Conservation (phyloP, 75 land plant species). For the Cunninghamia lanceolata region DNA sequence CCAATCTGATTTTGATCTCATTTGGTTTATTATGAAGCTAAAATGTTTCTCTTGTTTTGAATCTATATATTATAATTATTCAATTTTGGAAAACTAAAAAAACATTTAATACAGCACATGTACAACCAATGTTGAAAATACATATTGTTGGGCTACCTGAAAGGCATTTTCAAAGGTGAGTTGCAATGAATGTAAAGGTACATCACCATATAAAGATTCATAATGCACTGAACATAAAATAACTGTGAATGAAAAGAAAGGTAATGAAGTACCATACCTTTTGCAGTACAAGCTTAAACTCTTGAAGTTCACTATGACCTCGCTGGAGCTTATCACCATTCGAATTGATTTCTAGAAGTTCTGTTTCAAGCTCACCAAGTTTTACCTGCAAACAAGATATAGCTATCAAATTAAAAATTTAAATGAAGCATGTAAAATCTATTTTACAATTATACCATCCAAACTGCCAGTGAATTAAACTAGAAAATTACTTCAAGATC, state of each 20-base stretch:
- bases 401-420: background rate
- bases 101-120: background rate
- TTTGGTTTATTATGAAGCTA: background rate
- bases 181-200: background rate
- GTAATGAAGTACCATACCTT: conserved; percentile 49
- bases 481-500: conserved; percentile 60
- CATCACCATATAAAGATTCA: background rate
- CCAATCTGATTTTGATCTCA: background rate
- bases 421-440: conserved; percentile 3
- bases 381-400: conserved; percentile 46
- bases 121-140: background rate
- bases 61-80: background rate
- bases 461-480: background rate
- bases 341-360: conserved; percentile 83
- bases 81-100: background rate
- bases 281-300: conserved; percentile 82
- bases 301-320: conserved; percentile 75
- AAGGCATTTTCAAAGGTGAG: background rate
- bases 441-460: background rate
- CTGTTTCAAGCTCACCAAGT: conserved; percentile 88
- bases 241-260: conserved; percentile 8
- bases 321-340: conserved; percentile 83
- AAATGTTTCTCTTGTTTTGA: background rate
- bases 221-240: background rate
- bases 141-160: background rate